Evolutionary conservation across 805 yeast genomes (phyloP).

Genomic region (Kuraishia borneana): DNA sequence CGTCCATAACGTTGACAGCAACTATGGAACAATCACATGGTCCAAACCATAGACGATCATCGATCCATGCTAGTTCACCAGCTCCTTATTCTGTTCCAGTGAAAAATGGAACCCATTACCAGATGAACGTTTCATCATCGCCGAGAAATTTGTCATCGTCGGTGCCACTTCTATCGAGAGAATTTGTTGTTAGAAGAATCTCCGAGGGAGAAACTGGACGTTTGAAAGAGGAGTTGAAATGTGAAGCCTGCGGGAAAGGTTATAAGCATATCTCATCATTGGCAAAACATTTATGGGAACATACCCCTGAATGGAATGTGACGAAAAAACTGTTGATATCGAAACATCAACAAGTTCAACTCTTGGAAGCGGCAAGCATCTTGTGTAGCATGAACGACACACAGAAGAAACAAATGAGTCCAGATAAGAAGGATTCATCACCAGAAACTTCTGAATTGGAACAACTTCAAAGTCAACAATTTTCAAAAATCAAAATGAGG

Average conservation of each 20-base stretch:
- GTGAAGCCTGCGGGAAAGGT: constrained; percentile 89
- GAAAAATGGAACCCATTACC: neutral
- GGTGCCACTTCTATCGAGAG: constrained; percentile 31
- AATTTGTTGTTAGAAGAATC: constrained; percentile 72
- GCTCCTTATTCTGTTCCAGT: constrained; percentile 4
- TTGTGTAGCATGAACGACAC: constrained; percentile 61
- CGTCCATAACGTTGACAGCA: too few relatives aligned
- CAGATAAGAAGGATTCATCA: neutral
- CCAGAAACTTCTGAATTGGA: constrained; percentile 1
- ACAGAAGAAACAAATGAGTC: neutral
- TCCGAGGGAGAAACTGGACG: constrained; percentile 84
- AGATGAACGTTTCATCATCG: neutral
- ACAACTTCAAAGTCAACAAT: constrained; percentile 3
- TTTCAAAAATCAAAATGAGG: constrained; percentile 11
- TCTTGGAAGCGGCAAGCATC: constrained; percentile 68
- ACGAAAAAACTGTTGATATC: constrained; percentile 71
- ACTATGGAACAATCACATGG: too few relatives aligned
- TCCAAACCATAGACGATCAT: constrained; percentile 3
- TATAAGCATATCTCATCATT: constrained; percentile 82
- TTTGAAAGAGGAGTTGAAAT: constrained; percentile 70
- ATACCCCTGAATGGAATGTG: constrained; percentile 88
- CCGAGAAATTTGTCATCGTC: constrained; percentile 3
- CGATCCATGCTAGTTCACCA: constrained; percentile 2
- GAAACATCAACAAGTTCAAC: constrained; percentile 83
- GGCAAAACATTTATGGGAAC: constrained; percentile 89